Evolutionary conservation across 768 basidiomycete genomes (phyloP), one percentile per base, ranked within the genome.

Genomic region (Xerocomus spinulosus): DNA sequence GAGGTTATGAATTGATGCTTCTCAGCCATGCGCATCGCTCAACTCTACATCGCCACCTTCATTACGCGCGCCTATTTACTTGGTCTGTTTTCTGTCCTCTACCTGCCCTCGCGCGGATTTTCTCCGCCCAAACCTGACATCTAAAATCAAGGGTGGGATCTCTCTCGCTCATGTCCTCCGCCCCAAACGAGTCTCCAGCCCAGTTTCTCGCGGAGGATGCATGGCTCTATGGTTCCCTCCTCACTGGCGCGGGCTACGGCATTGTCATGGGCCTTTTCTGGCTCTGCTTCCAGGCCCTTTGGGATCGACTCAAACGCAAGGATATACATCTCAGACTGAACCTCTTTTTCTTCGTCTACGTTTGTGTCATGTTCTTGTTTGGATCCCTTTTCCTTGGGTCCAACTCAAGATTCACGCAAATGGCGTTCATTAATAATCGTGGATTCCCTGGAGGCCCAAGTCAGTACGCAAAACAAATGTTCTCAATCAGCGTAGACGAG

Each of bases 401-500:
- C 43, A 67, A 55, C 37, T 60, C 63, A 2, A 13, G 52, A 29
- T 67, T 64, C 42, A 65, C 62, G 0, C 63, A 65, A 26, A 12
- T 67, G 38, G 63, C 63, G 15, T 65, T 67, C 30, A 58, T 65
- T 34, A 54, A 65, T 7, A 10, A 67, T 29, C 58, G 65, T 3
- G 55, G 59, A 12, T 64, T 35, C 34, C 44, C 63, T 0, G 65
- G 62, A 10, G 63, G 63, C 18, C 60, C 57, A 44, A 52, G 64
- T 49, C 44, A 21, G 28, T 62, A 48, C 7, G 56, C 59, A 17
- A 3, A 62, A 1, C 40, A 62, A 14, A 64, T 62, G 62, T 64
- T 67, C 35, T 64, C 64, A 15, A 60, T 64, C 15, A 32, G 35
- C 15, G 48, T 36, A 8, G 64, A 67, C 7, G 53, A 61, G 15